Evolutionary conservation across 2,329 filamentous ascomycete genomes (phyloP), one percentile per base, ranked within the genome.

Genomic region (Orbilia quercus): DNA sequence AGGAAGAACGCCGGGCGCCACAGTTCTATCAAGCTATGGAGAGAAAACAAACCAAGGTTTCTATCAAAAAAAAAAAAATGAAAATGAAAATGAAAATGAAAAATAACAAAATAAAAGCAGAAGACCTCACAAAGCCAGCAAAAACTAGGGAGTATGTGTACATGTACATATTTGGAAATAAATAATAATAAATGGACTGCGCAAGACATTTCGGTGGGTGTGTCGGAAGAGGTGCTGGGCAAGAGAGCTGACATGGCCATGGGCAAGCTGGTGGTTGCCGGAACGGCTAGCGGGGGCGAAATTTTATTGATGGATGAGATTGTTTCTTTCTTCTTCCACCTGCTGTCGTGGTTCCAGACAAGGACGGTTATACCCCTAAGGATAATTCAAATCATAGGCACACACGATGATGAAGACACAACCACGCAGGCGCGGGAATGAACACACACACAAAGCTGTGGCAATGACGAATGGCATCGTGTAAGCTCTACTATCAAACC

Each of bases 331-430:
- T 48, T 57, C 34, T 70, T 57, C 57, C 45, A 71, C 42, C 67
- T 66, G 54, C 25, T 66, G 60, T 73, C 60, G 55, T 60, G 69
- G 69, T 73, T 73, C 69, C 60, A 73, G 60, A 73, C 60, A 66
- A 60, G 69, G 69, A 65, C 53, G 55, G 69, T 66, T 66, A 66
- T 54, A 73, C 69, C 69, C 60, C 60, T 73, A 73, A 65, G 69
- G 69, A 73, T 62, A 73, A 65, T 73, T 73, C 69, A 73, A 73
- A 73, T 73, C 69, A 73, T 73, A 73, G 69, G 69, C 69, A 65
- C 69, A 73, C 69, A 73, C 69, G 69, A 66, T 64, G 57, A 31
- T 31, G 28, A 72, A 65, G 69, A 64, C 69, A 73, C 60, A 66
- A 73, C 69, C 69, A 73, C 69, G 69, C 69, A 65, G 60, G 69